phyloP scores from a whole-genome alignment of 169 alveolate species.

The Neospora caninum region DNA sequence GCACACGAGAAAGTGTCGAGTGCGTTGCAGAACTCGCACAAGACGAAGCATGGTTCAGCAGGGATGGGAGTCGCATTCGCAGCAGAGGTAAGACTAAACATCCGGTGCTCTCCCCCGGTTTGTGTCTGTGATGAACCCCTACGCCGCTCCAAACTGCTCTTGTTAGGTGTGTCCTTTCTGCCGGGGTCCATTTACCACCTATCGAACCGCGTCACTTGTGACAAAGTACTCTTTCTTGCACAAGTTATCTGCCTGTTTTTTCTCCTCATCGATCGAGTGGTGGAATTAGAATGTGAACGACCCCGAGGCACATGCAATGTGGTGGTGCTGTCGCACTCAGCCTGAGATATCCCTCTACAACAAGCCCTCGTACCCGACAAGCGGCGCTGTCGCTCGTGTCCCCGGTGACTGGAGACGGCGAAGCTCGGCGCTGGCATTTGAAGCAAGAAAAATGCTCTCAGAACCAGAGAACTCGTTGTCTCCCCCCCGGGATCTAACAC shows the following conservation, averaged over 20 bases:
- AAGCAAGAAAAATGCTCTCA: slow-evolving; percentile 19
- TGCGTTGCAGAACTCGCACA: neutral
- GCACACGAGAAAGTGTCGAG: neutral
- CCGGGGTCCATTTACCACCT: too few species aligned
- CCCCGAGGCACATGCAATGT: too few species aligned
- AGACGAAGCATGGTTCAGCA: neutral
- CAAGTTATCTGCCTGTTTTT: too few species aligned
- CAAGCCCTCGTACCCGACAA: slow-evolving; percentile 30
- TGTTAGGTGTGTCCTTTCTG: too few species aligned
- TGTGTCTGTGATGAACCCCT: too few species aligned
- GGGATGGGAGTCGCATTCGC: neutral
- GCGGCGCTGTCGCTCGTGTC: neutral
- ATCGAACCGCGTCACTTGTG: too few species aligned
- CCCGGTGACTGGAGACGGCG: slow-evolving; percentile 17
- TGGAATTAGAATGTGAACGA: too few species aligned
- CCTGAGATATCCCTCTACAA: neutral
- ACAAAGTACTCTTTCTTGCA: too few species aligned
- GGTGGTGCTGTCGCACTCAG: neutral
- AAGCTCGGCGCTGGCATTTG: slow-evolving; percentile 34
- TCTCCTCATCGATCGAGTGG: too few species aligned
- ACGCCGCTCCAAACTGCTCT: too few species aligned
- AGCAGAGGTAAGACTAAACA: neutral
- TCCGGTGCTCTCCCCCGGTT: neutral
- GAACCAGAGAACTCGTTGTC: slow-evolving; percentile 18
- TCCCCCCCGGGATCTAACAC: neutral